Evolutionary conservation across 1,139 yeast species (phyloP).

Genomic region (Geotrichum candidum): DNA sequence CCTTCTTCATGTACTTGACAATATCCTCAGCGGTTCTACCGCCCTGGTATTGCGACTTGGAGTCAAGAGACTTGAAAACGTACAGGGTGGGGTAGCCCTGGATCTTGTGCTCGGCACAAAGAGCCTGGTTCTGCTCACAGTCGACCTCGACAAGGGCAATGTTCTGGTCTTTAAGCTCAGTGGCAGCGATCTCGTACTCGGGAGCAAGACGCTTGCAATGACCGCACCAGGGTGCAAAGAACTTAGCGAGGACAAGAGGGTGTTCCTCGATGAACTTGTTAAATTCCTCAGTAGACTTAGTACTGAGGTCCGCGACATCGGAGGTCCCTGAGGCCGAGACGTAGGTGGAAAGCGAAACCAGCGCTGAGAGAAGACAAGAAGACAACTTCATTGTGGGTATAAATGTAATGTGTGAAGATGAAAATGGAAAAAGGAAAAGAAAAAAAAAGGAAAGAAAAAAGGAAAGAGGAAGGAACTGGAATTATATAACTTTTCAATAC

Average conservation of each 20-base stretch:
- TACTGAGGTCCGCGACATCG: conserved; percentile 75
- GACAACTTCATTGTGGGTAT: conserved; percentile 16
- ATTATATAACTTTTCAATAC: background rate
- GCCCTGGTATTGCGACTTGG: conserved; percentile 57
- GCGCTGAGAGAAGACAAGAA: conserved; percentile 14
- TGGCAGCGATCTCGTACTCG: conserved; percentile 82
- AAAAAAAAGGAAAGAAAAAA: background rate
- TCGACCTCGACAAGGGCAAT: conserved; percentile 87
- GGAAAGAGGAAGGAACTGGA: background rate
- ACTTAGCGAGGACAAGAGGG: conserved; percentile 85
- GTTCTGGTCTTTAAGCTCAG: conserved; percentile 53
- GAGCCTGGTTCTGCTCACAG: conserved; percentile 79
- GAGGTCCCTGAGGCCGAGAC: conserved; percentile 54
- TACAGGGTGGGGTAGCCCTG: conserved; percentile 91
- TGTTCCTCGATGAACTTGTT: conserved; percentile 60
- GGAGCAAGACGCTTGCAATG: conserved; percentile 95
- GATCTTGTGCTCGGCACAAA: conserved; percentile 70
- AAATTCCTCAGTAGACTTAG: conserved; percentile 45
- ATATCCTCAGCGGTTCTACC: conserved; percentile 79
- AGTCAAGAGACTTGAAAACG: conserved; percentile 63
- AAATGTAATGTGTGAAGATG: background rate
- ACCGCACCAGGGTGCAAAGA: conserved; percentile 99
- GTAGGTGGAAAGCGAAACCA: conserved; percentile 13
- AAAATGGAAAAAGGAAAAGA: background rate
- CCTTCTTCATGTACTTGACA: conserved; percentile 71